A percentile compares a stretch with the other conserved stretches of the same genome.
These are phyloP conservation scores for Graphilbum fragrans DNA, from an alignment of 2,329 filamentous ascomycete genomes.

Conservation along the genomic window DNA sequence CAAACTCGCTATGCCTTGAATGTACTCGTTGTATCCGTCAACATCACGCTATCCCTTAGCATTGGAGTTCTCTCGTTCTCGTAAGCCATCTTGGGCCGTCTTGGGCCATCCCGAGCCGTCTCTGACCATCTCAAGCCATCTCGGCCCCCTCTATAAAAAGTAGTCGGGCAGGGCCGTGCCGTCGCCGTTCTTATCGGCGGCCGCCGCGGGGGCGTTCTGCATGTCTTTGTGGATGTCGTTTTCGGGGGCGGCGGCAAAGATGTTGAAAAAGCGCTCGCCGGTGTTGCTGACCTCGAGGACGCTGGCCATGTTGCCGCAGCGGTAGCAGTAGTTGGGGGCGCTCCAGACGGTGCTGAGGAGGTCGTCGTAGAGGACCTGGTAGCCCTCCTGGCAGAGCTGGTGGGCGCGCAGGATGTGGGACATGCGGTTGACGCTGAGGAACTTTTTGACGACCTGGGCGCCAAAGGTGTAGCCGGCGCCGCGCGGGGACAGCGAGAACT, in stretches of 20 bases:
- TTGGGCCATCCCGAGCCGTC: too few relatives aligned
- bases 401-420: constrained; percentile 96
- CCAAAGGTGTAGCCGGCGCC: constrained; percentile 97
- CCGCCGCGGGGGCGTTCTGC: constrained; percentile 35
- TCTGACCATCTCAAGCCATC: too few relatives aligned
- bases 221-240: constrained; percentile 85
- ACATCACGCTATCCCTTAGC: too few relatives aligned
- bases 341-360: constrained; percentile 94
- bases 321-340: constrained; percentile 89
- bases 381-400: constrained; percentile 95
- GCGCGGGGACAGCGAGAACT: constrained; percentile 86
- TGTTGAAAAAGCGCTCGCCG: constrained; percentile 91
- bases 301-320: constrained; percentile 94
- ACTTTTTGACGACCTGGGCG: constrained; percentile 95
- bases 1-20: too few relatives aligned
- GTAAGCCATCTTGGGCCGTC: too few relatives aligned
- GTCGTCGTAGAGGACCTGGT: constrained; percentile 93
- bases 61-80: too few relatives aligned
- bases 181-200: constrained; percentile 54
- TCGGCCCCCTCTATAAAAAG: constrained; percentile 45
- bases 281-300: constrained; percentile 92
- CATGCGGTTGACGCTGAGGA: constrained; percentile 94
- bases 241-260: constrained; percentile 92
- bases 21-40: too few relatives aligned
- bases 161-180: constrained; percentile 55